A percentile compares a stretch with the other conserved stretches of the same genome.
Evolutionary conservation across 768 basidiomycete genomes (phyloP).

Genomic region (Lanmaoa pseudosensibilis): DNA sequence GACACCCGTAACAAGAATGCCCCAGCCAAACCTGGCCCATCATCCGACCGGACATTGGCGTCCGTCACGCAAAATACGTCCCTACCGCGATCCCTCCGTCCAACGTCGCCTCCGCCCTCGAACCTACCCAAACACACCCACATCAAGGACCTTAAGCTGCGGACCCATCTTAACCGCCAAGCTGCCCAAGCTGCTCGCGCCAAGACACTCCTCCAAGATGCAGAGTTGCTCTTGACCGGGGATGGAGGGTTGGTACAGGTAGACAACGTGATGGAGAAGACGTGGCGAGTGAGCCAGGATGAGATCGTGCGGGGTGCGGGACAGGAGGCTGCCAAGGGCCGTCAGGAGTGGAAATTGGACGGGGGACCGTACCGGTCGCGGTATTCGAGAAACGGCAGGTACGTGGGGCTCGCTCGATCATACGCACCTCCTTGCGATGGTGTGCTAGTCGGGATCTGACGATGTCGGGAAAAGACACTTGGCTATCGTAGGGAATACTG

Average conservation of each 20-base stretch:
- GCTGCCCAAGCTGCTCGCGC: slow-evolving; percentile 61
- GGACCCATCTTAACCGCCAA: slow-evolving; percentile 64
- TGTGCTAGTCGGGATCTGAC: neutral
- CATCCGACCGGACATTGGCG: slow-evolving; percentile 51
- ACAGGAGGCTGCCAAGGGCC: slow-evolving; percentile 71
- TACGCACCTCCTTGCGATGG: neutral
- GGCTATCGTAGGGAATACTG: slow-evolving; percentile 77
- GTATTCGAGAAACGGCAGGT: slow-evolving; percentile 93
- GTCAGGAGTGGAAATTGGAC: slow-evolving; percentile 78
- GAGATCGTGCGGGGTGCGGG: slow-evolving; percentile 71
- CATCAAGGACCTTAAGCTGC: slow-evolving; percentile 73
- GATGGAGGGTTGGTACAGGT: slow-evolving; percentile 73
- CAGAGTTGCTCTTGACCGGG: slow-evolving; percentile 66
- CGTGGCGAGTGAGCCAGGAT: slow-evolving; percentile 83
- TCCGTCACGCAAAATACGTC: slow-evolving; percentile 60
- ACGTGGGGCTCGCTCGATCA: slow-evolving; percentile 22
- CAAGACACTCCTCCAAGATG: slow-evolving; percentile 63
- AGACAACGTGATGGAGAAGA: slow-evolving; percentile 80
- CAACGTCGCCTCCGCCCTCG: slow-evolving; percentile 46
- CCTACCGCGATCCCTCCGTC: slow-evolving; percentile 68
- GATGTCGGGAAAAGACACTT: slow-evolving; percentile 57
- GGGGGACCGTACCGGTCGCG: slow-evolving; percentile 82
- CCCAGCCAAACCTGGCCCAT: slow-evolving; percentile 18
- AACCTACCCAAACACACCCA: slow-evolving; percentile 53
- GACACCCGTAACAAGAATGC: slow-evolving; percentile 10